These are phyloP conservation scores for Dendrobium catenatum DNA, from an alignment of 106 monocot genomes.

Conservation along the genomic window DNA sequence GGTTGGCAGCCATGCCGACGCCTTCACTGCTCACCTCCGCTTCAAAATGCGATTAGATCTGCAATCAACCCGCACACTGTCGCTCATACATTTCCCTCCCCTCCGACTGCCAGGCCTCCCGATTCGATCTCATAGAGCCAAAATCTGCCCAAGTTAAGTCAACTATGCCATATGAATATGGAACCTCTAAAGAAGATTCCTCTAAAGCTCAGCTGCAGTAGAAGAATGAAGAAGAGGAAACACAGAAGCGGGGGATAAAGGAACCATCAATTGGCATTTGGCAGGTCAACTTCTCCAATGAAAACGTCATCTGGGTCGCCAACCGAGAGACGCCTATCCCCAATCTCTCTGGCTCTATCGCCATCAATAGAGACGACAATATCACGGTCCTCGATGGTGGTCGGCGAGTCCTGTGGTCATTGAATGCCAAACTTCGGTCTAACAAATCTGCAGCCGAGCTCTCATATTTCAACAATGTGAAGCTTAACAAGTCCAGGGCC, in stretches of 20 bases:
- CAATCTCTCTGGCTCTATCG: slow-evolving; percentile 8
- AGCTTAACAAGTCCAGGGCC: not conserved
- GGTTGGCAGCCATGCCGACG: too few species aligned
- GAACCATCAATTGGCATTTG: slow-evolving; percentile 21
- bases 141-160: too few species aligned
- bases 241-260: not conserved
- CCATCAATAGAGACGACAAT: slow-evolving; percentile 13
- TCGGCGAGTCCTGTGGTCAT: slow-evolving; percentile 17
- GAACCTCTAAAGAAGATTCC: not conserved
- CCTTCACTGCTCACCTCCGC: too few species aligned
- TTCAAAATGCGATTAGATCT: too few species aligned
- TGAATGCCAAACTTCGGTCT: not conserved
- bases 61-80: too few species aligned
- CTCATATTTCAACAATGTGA: slow-evolving; percentile 20
- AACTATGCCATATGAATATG: not conserved
- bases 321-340: slow-evolving; percentile 31
- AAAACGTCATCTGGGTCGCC: slow-evolving; percentile 47
- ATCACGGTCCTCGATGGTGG: slow-evolving; percentile 16
- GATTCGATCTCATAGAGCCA: not conserved
- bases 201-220: not conserved
- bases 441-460: slow-evolving; percentile 2
- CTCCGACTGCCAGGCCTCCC: not conserved
- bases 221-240: not conserved
- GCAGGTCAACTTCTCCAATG: slow-evolving; percentile 19
- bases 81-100: too few species aligned